Base-by-base conservation (phyloP, 2,329 filamentous ascomycete genomes). In the Davidsoniella eucalypti region DNA sequence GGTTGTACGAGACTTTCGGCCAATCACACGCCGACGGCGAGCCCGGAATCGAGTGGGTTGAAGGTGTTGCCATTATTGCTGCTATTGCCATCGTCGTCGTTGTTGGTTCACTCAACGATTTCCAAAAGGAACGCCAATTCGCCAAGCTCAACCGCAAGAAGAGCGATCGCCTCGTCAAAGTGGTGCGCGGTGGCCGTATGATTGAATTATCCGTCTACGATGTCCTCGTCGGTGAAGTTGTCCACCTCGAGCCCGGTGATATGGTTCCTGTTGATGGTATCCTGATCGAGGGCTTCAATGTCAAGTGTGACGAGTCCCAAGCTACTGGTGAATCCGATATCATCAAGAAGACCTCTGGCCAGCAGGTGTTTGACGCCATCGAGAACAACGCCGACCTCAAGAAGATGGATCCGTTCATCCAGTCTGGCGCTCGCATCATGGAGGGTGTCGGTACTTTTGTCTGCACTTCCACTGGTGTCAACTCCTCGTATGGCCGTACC, bases 331-430 rank as follows among this genome's bases (percentile, higher is more conserved):
- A 87, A 65, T 87, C 82, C 1, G 82, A 87, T 56, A 71, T 85
- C 36, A 76, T 87, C 58, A 79, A 76, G 61, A 87, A 87, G 63
- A 71, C 67, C 29, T 60, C 75, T 5, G 80, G 70, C 39, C 79
- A 84, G 45, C 80, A 84, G 21, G 84, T 85, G 17, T 82, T 71
- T 58, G 69, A 70, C 17, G 80, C 80, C 23, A 83, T 87, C 57
- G 76, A 84, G 57, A 77, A 75, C 26, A 69, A 76, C 56, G 74
- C 81, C 40, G 70, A 69, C 43, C 68, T 81, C 21, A 80, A 76
- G 66, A 87, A 87, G 63, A 73, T 87, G 64, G 84, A 88, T 56
- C 83, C 83, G 0, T 86, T 88, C 57, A 85, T 95, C 58, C 84
- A 94, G 57, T 94, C 87, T 26, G 88, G 83, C 29, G 74, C 79